Conservation (phyloP, 1,284 basidiomycete genomes). For the Flammula alnicola region DNA sequence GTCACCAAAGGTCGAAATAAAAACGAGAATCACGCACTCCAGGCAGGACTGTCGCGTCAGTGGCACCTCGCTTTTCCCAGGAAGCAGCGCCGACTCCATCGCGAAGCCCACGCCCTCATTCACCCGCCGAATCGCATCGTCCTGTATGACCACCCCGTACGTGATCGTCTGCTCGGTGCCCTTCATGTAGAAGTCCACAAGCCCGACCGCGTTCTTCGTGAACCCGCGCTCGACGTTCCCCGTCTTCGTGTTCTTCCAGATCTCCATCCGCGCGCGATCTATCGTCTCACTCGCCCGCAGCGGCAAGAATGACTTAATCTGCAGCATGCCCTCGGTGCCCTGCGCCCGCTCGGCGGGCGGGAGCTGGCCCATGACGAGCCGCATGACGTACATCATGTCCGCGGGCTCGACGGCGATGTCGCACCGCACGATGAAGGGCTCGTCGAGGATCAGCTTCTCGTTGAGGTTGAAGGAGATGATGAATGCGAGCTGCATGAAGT, state of each 20-base stretch:
- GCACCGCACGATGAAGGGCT: slow-evolving; percentile 10
- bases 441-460: not conserved
- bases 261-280: slow-evolving; percentile 5
- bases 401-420: slow-evolving; percentile 14
- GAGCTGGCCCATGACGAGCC: not conserved
- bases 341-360: not conserved
- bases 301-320: slow-evolving; percentile 7
- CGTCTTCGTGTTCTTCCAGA: slow-evolving; percentile 10
- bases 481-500: slow-evolving; percentile 9
- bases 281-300: not conserved
- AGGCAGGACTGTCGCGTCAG: slow-evolving; percentile 2
- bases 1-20: not conserved
- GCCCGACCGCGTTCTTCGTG: not conserved
- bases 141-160: slow-evolving; percentile 3
- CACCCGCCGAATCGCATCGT: slow-evolving; percentile 2
- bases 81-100: slow-evolving; percentile 9
- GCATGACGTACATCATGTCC: slow-evolving; percentile 8
- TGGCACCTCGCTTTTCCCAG: not conserved
- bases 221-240: not conserved
- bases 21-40: slow-evolving; percentile 7
- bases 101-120: slow-evolving; percentile 1
- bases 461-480: slow-evolving; percentile 9
- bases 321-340: slow-evolving; percentile 17
- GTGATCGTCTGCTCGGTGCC: slow-evolving; percentile 5
- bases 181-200: slow-evolving; percentile 14